A percentile compares a stretch with the other conserved stretches of the same genome.
These are phyloP conservation scores for Apostasia ramifera DNA, from an alignment of 106 monocot species.

Conservation along the genomic window DNA sequence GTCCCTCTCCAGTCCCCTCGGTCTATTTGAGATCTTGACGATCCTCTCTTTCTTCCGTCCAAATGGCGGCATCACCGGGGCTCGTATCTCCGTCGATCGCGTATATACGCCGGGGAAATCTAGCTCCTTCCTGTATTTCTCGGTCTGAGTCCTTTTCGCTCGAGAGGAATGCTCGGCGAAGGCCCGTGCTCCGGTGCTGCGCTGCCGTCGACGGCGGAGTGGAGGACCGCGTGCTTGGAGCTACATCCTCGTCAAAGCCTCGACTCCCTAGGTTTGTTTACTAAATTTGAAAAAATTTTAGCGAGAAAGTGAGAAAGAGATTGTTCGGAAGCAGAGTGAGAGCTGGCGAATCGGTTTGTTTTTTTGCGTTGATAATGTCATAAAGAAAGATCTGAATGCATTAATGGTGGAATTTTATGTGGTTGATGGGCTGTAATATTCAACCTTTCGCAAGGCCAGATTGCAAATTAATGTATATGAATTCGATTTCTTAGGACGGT, in stretches of 20 bases:
- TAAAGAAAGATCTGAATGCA: not conserved
- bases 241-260: slow-evolving; percentile 13
- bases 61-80: slow-evolving; percentile 20
- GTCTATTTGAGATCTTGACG: not conserved
- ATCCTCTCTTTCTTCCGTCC: not conserved
- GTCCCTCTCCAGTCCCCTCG: not conserved
- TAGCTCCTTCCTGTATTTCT: slow-evolving; percentile 2
- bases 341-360: not conserved
- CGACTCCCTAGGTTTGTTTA: slow-evolving; percentile 18
- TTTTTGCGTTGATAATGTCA: not conserved
- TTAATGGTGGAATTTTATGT: not conserved
- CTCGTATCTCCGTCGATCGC: slow-evolving; percentile 21
- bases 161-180: slow-evolving; percentile 14
- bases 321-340: not conserved
- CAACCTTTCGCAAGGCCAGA: not conserved
- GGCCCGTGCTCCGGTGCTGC: not conserved
- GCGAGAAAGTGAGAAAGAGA: too few species aligned
- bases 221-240: slow-evolving; percentile 21
- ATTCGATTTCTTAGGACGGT: too few species aligned
- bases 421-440: not conserved
- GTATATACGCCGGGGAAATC: slow-evolving; percentile 16
- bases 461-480: too few species aligned
- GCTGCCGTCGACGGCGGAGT: slow-evolving; percentile 16
- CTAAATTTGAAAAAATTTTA: not conserved
- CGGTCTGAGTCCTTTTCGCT: slow-evolving; percentile 8